Conservation (phyloP, 2,329 filamentous ascomycete species). For the Exophiala phaeomuriformis region DNA sequence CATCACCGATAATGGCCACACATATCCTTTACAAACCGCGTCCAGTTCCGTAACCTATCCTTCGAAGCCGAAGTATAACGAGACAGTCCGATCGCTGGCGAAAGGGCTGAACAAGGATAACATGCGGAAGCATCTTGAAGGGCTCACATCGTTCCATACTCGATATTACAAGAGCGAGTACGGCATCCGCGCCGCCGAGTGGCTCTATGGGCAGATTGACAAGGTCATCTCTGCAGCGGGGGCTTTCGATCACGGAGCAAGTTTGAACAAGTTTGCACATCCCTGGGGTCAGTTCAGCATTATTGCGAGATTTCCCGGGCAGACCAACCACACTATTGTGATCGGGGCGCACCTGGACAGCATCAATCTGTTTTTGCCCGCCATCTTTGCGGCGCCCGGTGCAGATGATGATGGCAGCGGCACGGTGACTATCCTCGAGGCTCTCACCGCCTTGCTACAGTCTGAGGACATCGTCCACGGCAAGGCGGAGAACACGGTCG, state of each 20-base stretch:
- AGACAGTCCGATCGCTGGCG: conserved; percentile 60
- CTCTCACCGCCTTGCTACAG: conserved; percentile 70
- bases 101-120: conserved; percentile 64
- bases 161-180: conserved; percentile 54
- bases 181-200: conserved; percentile 77
- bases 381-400: conserved; percentile 74
- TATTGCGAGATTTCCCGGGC: conserved; percentile 83
- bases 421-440: conserved; percentile 90
- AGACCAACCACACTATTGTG: conserved; percentile 74
- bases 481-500: conserved; percentile 73
- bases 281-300: conserved; percentile 84
- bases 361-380: conserved; percentile 85
- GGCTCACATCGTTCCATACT: conserved; percentile 54
- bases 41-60: conserved; percentile 54
- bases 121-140: conserved; percentile 71
- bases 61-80: conserved; percentile 55
- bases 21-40: conserved; percentile 46
- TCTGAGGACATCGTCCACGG: conserved; percentile 64
- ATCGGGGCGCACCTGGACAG: conserved; percentile 92
- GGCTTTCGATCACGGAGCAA: conserved; percentile 58
- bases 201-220: conserved; percentile 71
- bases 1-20: conserved; percentile 67
- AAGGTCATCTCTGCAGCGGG: conserved; percentile 64
- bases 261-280: conserved; percentile 68
- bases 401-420: conserved; percentile 94